phyloP scores from a whole-genome alignment of 129 eudicot species.

The Flaveria brownii region DNA sequence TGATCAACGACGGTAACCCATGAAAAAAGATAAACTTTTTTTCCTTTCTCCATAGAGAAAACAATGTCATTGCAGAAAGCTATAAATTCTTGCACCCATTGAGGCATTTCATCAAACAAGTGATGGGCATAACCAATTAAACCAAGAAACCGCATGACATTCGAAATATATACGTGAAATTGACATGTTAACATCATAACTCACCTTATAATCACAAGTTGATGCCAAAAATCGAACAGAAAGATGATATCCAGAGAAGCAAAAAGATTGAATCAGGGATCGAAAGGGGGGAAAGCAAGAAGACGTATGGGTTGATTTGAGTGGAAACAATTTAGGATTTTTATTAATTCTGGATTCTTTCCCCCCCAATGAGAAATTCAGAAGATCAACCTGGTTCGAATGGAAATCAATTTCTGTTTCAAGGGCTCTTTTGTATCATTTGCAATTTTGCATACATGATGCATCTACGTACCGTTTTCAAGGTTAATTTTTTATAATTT shows the following conservation, averaged over 20 bases:
- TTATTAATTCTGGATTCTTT: conserved; percentile 13
- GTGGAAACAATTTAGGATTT: conserved; percentile 22
- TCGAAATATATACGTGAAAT: background rate
- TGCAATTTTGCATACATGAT: background rate
- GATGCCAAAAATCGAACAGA: conserved; percentile 14
- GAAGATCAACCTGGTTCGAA: conserved; percentile 24
- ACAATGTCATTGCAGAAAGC: background rate
- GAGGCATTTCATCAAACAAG: conserved; percentile 5
- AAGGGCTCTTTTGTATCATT: conserved; percentile 10
- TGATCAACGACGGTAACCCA: conserved; percentile 18
- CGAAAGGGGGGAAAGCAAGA: conserved; percentile 15
- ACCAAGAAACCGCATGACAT: background rate
- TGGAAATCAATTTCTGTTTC: conserved; percentile 26
- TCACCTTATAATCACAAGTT: conserved; percentile 19
- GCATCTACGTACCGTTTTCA: conserved; percentile 14
- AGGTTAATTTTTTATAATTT: background rate
- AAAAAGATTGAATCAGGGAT: background rate
- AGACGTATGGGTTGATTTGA: conserved; percentile 21
- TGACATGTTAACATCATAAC: background rate
- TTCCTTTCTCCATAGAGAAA: background rate
- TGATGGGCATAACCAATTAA: background rate
- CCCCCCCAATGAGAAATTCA: conserved; percentile 20
- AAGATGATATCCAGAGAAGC: conserved; percentile 15
- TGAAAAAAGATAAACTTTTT: background rate
- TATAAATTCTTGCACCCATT: background rate